Evolutionary conservation across 2,329 filamentous ascomycete genomes (phyloP), one percentile per base, ranked within the genome.

Genomic region (Didymella glomerata): DNA sequence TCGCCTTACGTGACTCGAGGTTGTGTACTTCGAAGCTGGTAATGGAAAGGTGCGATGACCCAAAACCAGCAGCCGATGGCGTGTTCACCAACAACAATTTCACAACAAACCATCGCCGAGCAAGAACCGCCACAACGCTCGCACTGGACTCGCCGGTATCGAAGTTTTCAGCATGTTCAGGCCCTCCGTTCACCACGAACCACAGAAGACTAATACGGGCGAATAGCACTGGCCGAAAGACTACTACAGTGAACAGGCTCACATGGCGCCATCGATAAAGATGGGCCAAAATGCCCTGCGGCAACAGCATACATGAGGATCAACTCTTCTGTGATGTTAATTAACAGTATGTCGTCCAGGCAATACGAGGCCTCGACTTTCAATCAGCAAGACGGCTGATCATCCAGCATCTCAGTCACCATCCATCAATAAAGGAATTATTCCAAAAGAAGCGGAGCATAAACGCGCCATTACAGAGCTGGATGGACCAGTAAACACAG

Each of bases 51-150:
- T 48, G 45, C 45, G 18, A 54, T 58, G 44, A 54, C 38, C 49
- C 38, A 54, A 53, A 38, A 48, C 27, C 36, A 40, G 36, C 36
- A 53, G 22, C 24, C 36, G 38, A 53, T 48, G 55, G 44, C 49
- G 49, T 58, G 49, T 44, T 53, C 24, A 32, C 30, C 45, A 53
- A 48, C 48, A 28, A 47, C 13, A 41, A 48, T 13, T 14, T 22
- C 36, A 32, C 24, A 20, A 36, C 55, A 45, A 48, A 48, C 55
- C 24, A 44, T 13, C 22, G 44, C 55, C 18, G 22, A 44, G 20
- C 36, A 48, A 20, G 3, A 32, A n/a, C 18, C 44, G 14, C 45
- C n/a, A 28, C n/a, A 44, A 2, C 8, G 41, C 44, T 45, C 48
- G 27, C 40, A 34, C 30, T 30, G 38, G 14, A 30, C 38, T 28